Evolutionary conservation across 495 filamentous ascomycete genomes (phyloP).

Genomic region (Tricharina praecox): DNA sequence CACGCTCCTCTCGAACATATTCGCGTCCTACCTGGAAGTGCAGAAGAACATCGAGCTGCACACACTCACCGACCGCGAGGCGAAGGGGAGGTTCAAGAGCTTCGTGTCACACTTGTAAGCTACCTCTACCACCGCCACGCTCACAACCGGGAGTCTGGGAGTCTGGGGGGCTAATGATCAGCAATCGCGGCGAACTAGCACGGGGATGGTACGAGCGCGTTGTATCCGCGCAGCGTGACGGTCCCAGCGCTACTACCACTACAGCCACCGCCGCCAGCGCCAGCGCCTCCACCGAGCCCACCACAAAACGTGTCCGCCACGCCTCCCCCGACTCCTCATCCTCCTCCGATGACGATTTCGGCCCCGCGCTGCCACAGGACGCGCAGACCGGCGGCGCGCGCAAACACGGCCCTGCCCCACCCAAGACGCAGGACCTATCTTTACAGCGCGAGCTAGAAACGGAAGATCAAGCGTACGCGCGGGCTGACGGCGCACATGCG

Average conservation of each 20-base stretch:
- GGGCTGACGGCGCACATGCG: conserved; percentile 39
- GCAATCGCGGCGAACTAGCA: conserved; percentile 82
- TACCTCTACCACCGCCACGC: not conserved
- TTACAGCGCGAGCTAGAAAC: conserved; percentile 32
- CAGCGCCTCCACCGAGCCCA: too few species aligned
- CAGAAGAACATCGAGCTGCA: conserved; percentile 59
- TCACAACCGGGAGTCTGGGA: too few species aligned
- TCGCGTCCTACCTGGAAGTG: conserved; percentile 75
- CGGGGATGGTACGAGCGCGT: conserved; percentile 87
- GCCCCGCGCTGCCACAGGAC: conserved; percentile 55
- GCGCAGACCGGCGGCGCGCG: conserved; percentile 23
- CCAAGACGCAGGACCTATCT: conserved; percentile 56
- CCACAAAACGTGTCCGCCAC: too few species aligned
- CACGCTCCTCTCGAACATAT: conserved; percentile 46
- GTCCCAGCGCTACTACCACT: not conserved
- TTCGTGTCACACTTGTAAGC: conserved; percentile 74
- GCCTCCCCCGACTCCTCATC: not conserved
- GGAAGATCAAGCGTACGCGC: conserved; percentile 38
- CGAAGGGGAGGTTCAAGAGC: conserved; percentile 79
- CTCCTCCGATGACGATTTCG: conserved; percentile 37
- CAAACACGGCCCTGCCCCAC: conserved; percentile 53
- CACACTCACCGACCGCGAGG: conserved; percentile 49
- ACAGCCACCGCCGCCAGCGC: not conserved
- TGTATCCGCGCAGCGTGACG: conserved; percentile 4
- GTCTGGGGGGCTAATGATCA: conserved; percentile 30